These are phyloP conservation scores for Penicillium aurantiogriseum DNA, from an alignment of 2,329 filamentous ascomycete species.

Conservation along the genomic window DNA sequence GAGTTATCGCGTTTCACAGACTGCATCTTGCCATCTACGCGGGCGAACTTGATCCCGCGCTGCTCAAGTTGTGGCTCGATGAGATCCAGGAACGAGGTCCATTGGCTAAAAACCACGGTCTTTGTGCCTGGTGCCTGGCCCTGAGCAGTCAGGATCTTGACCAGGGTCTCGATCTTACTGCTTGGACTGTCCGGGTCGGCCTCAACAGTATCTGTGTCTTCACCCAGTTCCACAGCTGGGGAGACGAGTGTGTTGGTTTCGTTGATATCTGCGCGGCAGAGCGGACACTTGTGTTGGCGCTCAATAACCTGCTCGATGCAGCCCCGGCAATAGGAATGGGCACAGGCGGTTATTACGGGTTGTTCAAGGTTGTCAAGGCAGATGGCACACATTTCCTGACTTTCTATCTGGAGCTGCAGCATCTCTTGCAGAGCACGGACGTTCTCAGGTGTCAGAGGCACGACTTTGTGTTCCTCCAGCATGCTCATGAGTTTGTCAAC, in stretches of 20 bases:
- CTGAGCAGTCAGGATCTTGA: constrained; percentile 71
- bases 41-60: constrained; percentile 62
- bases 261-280: constrained; percentile 71
- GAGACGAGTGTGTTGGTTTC: constrained; percentile 63
- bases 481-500: constrained; percentile 70
- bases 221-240: constrained; percentile 59
- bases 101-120: constrained; percentile 79
- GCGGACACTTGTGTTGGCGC: constrained; percentile 75
- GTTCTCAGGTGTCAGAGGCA: constrained; percentile 72
- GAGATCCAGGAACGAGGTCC: constrained; percentile 74
- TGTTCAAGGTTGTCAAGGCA: constrained; percentile 71
- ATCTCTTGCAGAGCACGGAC: constrained; percentile 69
- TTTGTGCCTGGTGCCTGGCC: constrained; percentile 66
- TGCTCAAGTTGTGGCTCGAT: constrained; percentile 66
- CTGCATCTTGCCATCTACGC: constrained; percentile 79
- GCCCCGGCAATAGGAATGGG: constrained; percentile 71
- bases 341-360: constrained; percentile 81
- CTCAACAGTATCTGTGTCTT: constrained; percentile 47
- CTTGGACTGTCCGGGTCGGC: constrained; percentile 66
- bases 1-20: constrained; percentile 68
- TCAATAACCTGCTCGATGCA: constrained; percentile 76
- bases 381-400: constrained; percentile 77
- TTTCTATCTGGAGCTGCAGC: constrained; percentile 73
- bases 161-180: constrained; percentile 77
- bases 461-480: constrained; percentile 65